Conservation (phyloP, 495 filamentous ascomycete genomes). For the Barbatosphaeria neglecta region DNA sequence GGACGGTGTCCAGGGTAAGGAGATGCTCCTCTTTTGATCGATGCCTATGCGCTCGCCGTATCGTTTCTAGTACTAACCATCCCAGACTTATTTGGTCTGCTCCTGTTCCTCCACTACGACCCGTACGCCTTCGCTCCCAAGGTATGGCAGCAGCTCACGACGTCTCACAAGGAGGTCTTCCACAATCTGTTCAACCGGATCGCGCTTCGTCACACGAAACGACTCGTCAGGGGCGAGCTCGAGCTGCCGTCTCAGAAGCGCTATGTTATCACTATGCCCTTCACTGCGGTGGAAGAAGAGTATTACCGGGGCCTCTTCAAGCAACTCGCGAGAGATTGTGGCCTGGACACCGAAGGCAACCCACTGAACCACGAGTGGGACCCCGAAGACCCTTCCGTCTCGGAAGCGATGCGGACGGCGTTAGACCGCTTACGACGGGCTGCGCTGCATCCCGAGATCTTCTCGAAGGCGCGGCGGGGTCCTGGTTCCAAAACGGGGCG, state of each 20-base stretch:
- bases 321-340: constrained; percentile 58
- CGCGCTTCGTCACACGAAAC: constrained; percentile 77
- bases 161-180: constrained; percentile 47
- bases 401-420: constrained; percentile 51
- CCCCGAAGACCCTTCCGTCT: constrained; percentile 37
- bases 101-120: constrained; percentile 69
- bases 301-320: constrained; percentile 63
- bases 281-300: constrained; percentile 79
- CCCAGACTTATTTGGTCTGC: constrained; percentile 52
- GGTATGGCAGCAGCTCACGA: constrained; percentile 58
- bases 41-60: too few species aligned
- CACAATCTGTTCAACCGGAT: constrained; percentile 52
- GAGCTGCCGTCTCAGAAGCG: constrained; percentile 66
- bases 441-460: constrained; percentile 74
- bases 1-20: constrained; percentile 46
- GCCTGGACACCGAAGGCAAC: constrained; percentile 50
- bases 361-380: constrained; percentile 52
- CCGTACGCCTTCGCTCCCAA: constrained; percentile 52
- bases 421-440: constrained; percentile 59
- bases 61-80: neutral
- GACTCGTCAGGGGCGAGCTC: constrained; percentile 60
- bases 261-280: constrained; percentile 78
- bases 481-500: constrained; percentile 54
- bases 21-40: too few species aligned
- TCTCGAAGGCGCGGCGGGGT: constrained; percentile 52